Evolutionary conservation across 176 grass and related monocot species (phyloP).

Genomic region (Musa beccarii): DNA sequence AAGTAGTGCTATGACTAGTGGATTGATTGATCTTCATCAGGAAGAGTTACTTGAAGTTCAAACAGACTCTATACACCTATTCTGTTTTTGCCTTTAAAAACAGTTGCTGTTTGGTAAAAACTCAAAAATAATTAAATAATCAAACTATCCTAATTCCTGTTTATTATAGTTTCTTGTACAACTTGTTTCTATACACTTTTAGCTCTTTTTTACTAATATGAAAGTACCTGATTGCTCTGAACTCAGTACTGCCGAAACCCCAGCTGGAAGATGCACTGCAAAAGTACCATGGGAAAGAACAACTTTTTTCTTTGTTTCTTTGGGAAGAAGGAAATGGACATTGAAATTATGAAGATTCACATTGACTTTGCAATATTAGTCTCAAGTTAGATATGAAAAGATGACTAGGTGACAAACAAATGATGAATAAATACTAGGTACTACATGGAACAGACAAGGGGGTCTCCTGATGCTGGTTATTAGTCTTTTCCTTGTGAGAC

Average conservation of each 20-base stretch:
- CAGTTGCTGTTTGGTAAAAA: no score
- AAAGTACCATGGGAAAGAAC: neutral
- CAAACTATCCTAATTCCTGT: neutral
- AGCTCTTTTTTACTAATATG: neutral
- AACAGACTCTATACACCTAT: no score
- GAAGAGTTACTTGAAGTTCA: no score
- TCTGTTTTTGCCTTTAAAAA: no score
- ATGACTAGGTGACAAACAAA: neutral
- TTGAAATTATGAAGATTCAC: neutral
- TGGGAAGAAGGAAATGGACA: neutral
- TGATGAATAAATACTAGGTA: neutral
- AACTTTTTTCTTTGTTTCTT: neutral
- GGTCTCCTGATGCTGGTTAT: neutral
- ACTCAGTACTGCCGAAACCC: neutral
- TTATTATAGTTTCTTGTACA: neutral
- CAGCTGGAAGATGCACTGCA: neutral
- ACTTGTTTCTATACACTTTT: neutral
- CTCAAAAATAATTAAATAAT: neutral
- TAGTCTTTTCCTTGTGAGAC: neutral
- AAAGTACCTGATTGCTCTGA: neutral
- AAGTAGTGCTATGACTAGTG: no score
- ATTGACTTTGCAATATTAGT: neutral
- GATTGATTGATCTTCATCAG: no score
- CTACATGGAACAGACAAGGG: neutral
- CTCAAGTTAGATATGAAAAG: neutral